These are phyloP conservation scores for Magnusiomyces ingens DNA, from an alignment of 1,139 yeast species.

Conservation along the genomic window DNA sequence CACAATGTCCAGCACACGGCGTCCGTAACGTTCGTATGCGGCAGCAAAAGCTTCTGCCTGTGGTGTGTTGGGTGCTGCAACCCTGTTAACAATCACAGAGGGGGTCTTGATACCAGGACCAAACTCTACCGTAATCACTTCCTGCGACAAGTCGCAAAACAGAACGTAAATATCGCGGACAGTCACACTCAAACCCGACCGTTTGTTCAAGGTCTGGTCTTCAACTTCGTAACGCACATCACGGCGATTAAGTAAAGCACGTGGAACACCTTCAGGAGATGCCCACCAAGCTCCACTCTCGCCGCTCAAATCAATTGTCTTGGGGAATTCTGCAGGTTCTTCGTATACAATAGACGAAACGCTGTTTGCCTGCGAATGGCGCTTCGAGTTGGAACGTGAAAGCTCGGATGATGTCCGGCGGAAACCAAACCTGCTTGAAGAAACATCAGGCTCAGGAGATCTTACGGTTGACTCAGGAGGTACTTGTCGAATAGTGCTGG, in stretches of 20 bases:
- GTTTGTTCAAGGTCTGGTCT: slow-evolving; percentile 45
- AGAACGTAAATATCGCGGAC: slow-evolving; percentile 67
- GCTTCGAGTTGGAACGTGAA: background rate
- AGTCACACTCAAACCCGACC: slow-evolving; percentile 47
- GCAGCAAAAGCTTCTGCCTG: slow-evolving; percentile 46
- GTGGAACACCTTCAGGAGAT: slow-evolving; percentile 50
- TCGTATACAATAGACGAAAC: background rate
- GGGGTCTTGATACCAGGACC: slow-evolving; percentile 30
- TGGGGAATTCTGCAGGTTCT: slow-evolving; percentile 5
- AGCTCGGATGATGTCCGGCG: slow-evolving; percentile 7
- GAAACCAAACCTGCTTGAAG: slow-evolving; percentile 13
- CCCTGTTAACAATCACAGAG: slow-evolving; percentile 18
- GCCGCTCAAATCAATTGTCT: slow-evolving; percentile 29
- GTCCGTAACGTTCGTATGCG: slow-evolving; percentile 40
- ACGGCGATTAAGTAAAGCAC: slow-evolving; percentile 39
- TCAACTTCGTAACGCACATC: slow-evolving; percentile 59
- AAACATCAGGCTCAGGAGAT: background rate
- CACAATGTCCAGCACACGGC: slow-evolving; percentile 26
- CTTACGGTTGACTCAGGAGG: background rate
- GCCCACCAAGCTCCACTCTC: slow-evolving; percentile 58
- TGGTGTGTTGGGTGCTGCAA: slow-evolving; percentile 37
- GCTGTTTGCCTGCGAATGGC: background rate
- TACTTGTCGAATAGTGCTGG: slow-evolving; percentile 2
- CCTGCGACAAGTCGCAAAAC: slow-evolving; percentile 67
- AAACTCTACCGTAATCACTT: slow-evolving; percentile 47